Conservation (phyloP, 2,329 filamentous ascomycete species). For the Colletotrichum spinosum region DNA sequence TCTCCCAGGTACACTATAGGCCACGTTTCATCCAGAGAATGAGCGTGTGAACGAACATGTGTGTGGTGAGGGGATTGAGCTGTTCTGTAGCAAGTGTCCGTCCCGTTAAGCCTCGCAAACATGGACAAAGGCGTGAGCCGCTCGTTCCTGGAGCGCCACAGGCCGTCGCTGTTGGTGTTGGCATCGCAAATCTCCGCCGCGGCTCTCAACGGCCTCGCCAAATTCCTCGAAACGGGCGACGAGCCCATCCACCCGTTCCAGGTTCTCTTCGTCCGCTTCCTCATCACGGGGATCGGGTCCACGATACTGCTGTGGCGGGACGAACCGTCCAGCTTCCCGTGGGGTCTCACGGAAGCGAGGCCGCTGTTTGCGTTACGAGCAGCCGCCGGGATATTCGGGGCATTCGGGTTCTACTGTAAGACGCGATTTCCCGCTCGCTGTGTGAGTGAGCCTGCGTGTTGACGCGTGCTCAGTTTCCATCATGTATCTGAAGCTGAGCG, state of each 20-base stretch:
- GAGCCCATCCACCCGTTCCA: slow-evolving; percentile 30
- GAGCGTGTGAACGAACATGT: background rate
- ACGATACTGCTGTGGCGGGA: slow-evolving; percentile 6
- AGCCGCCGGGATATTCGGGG: slow-evolving; percentile 17
- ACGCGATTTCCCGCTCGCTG: rapidly evolving
- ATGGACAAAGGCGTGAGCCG: slow-evolving; percentile 23
- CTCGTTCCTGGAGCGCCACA: slow-evolving; percentile 28
- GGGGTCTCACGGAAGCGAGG: slow-evolving; percentile 13
- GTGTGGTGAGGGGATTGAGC: background rate
- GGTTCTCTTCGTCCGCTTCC: slow-evolving; percentile 31
- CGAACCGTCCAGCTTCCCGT: slow-evolving; percentile 6
- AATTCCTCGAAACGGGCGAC: slow-evolving; percentile 21
- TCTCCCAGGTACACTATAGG: too few species aligned
- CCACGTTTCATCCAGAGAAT: too few species aligned
- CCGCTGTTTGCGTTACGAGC: slow-evolving; percentile 20
- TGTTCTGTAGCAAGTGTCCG: background rate
- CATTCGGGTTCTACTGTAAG: slow-evolving; percentile 32
- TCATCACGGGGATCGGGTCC: slow-evolving; percentile 20
- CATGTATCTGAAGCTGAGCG: slow-evolving; percentile 32
- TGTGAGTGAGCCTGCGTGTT: background rate
- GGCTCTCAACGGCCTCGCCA: slow-evolving; percentile 27
- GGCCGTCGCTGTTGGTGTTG: slow-evolving; percentile 22
- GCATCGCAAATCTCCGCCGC: slow-evolving; percentile 26
- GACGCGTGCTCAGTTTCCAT: slow-evolving; percentile 16
- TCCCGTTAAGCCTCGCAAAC: background rate